Conservation (phyloP, 306 rosid species). For the Lathyrus tuberosus region DNA sequence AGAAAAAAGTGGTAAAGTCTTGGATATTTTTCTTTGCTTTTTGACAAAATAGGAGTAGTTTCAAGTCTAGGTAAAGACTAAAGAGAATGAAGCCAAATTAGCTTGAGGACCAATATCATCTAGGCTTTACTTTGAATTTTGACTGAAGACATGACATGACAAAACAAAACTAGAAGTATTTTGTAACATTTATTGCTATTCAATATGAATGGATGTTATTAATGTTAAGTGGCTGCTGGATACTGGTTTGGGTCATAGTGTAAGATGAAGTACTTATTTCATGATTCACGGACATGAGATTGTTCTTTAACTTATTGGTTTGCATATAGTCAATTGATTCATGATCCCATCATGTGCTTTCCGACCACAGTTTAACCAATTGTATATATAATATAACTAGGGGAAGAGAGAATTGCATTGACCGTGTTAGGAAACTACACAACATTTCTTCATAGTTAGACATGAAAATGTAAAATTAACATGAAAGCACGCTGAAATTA, state of each 20-base stretch:
- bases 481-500: too few species aligned
- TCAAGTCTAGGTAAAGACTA: conserved; percentile 23
- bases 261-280: not conserved
- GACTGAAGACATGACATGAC: conserved; percentile 16
- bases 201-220: not conserved
- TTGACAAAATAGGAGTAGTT: conserved; percentile 29
- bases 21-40: conserved; percentile 9
- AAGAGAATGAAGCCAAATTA: conserved; percentile 36
- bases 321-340: not conserved
- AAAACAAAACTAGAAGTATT: not conserved
- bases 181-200: not conserved
- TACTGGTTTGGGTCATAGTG: not conserved
- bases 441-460: too few species aligned
- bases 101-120: conserved; percentile 30
- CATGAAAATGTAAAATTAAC: too few species aligned
- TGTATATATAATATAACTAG: not conserved
- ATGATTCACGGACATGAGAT: conserved; percentile 31
- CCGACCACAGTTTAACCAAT: not conserved
- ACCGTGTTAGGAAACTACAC: too few species aligned
- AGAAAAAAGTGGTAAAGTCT: not conserved
- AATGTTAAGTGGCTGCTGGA: conserved; percentile 28
- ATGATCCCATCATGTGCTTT: conserved; percentile 26
- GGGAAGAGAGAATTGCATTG: too few species aligned
- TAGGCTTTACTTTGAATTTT: not conserved
- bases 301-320: conserved; percentile 21